Base-by-base conservation (phyloP, 345 rosid species). In the Aegle marmelos region DNA sequence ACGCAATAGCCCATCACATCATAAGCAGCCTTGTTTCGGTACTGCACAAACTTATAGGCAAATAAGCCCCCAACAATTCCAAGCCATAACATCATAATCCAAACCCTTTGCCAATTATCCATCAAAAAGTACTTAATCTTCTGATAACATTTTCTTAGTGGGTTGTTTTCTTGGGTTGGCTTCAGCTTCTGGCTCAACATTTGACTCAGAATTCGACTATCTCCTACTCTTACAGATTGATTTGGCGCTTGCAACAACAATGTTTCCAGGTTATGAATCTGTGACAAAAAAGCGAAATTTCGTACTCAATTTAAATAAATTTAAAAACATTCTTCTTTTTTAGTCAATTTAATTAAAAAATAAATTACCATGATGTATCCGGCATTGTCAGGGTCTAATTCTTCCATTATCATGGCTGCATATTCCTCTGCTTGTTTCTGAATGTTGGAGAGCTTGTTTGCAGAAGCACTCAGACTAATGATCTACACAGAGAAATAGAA, bases 381-480 rank as follows among this genome's bases (percentile, higher is more conserved):
- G 80, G 67, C 80, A 70, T 91, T 89, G n/a, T 92, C 94, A 4
- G 91, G 97, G 85, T 94, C 98, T 75, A 94, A 64, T 77, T 92
- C 95, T 87, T 94, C 98, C 97, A 94, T 92, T 73, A 92, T 92
- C 59, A 91, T 74, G 1, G 97, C 97, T 4, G 98, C 93, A 80
- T 92, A 92, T 63, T 94, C 98, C 54, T 86, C 68, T 3, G 98
- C 90, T 75, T 94, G 98, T 79, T 91, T 92, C 87, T 92, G 97
- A 75, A 94, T 88, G 79, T 75, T 94, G 28, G 91, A 87, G 22
- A 94, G 90, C 86, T 89, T 91, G 89, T 94, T 94, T 33, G 98
- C 93, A 61, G 98, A 94, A 73, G 98, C 98, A 88, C 97, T 94
- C 5, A 92, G 87, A 61, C 80, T 83, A 41, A 94, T 94, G 81